Percentiles rank a stretch among this genome's conserved stretches.
These are phyloP conservation scores for Saturnispora sanitii DNA, from an alignment of 805 yeast genomes.

Conservation along the genomic window DNA sequence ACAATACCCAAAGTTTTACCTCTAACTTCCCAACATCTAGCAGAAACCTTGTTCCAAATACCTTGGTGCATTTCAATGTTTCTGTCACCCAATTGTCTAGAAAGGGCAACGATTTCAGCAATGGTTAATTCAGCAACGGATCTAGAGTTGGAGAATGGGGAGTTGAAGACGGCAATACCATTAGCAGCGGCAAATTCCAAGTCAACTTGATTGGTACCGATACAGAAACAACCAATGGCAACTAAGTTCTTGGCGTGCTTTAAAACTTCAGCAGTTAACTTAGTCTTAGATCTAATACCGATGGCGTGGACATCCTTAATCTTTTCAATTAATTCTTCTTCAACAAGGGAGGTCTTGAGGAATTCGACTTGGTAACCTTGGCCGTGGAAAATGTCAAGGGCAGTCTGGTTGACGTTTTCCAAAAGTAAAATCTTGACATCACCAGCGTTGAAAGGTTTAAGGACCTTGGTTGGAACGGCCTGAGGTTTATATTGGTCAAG, in stretches of 20 bases:
- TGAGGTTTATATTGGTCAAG: conserved; percentile 41
- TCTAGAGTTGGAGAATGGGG: conserved; percentile 97
- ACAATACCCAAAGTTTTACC: conserved; percentile 96
- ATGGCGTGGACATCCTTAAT: conserved; percentile 90
- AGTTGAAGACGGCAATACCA: conserved; percentile 85
- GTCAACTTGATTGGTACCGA: conserved; percentile 97
- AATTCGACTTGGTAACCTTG: conserved; percentile 98
- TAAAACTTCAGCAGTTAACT: conserved; percentile 68
- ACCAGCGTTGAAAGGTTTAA: conserved; percentile 92
- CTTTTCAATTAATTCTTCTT: conserved; percentile 89
- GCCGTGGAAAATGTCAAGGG: conserved; percentile 68
- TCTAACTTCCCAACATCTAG: conserved; percentile 97
- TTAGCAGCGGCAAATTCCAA: conserved; percentile 81
- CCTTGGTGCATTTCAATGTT: conserved; percentile 93
- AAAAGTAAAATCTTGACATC: conserved; percentile 85
- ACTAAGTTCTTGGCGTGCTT: conserved; percentile 83
- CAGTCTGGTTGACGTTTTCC: conserved; percentile 91
- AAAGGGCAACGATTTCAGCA: conserved; percentile 86
- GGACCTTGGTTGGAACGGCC: conserved; percentile 48
- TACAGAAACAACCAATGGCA: conserved; percentile 95
- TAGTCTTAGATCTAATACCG: conserved; percentile 97
- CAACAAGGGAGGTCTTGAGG: conserved; percentile 79
- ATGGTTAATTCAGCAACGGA: conserved; percentile 97
- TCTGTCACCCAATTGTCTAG: conserved; percentile 96
- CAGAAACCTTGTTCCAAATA: conserved; percentile 92